phyloP scores from a whole-genome alignment of 2,329 filamentous ascomycete genomes.

The Calonectria montana region DNA sequence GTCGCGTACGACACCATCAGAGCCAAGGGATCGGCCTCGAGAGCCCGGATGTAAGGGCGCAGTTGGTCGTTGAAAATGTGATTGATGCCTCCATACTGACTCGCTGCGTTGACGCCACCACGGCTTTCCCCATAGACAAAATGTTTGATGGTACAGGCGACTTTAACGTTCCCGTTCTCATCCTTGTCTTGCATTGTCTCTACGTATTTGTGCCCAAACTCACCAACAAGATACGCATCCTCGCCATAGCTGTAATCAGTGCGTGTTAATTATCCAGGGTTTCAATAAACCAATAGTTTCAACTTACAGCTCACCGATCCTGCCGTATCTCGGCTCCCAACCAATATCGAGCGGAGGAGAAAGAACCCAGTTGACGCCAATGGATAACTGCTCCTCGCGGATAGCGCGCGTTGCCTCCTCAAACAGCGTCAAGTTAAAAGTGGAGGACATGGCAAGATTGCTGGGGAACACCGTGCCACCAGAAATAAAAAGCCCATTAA shows the following conservation, averaged over 20 bases:
- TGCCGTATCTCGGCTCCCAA: slow-evolving; percentile 45
- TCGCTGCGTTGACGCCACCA: slow-evolving; percentile 49
- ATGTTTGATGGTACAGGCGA: slow-evolving; percentile 51
- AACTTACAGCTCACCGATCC: slow-evolving; percentile 34
- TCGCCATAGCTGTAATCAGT: slow-evolving; percentile 43
- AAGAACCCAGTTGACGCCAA: slow-evolving; percentile 48
- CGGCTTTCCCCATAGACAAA: slow-evolving; percentile 48
- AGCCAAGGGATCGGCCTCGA: slow-evolving; percentile 43
- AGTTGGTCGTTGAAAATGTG: slow-evolving; percentile 48
- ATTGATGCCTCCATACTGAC: slow-evolving; percentile 47
- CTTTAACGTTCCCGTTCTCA: slow-evolving; percentile 45
- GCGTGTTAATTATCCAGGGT: slow-evolving; percentile 22
- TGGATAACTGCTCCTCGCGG: slow-evolving; percentile 46
- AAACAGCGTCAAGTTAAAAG: slow-evolving; percentile 46
- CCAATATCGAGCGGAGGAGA: slow-evolving; percentile 48
- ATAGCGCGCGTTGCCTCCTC: slow-evolving; percentile 41
- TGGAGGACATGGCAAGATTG: slow-evolving; percentile 43
- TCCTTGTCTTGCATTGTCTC: slow-evolving; percentile 50
- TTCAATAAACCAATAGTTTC: not conserved
- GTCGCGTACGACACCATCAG: slow-evolving; percentile 48
- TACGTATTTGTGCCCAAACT: slow-evolving; percentile 47
- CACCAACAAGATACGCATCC: slow-evolving; percentile 45
- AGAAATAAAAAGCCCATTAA: slow-evolving; percentile 45
- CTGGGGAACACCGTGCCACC: slow-evolving; percentile 48
- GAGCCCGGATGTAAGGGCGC: slow-evolving; percentile 44